Conservation (phyloP, 805 yeast species). For the Kazachstania viticola region DNA sequence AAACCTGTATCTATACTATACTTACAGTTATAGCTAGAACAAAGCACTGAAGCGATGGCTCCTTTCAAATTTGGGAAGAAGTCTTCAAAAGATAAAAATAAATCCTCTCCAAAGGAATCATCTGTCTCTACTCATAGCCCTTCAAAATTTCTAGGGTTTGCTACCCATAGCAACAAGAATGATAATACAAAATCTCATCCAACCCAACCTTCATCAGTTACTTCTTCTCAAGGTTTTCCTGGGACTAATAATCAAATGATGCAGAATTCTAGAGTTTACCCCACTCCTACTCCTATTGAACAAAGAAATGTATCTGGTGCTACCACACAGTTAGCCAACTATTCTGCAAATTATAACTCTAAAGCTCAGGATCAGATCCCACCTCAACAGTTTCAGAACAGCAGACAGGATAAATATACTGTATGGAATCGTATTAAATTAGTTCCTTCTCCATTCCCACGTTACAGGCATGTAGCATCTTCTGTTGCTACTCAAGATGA, state of each 20-base stretch:
- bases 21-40: no score
- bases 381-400: not conserved
- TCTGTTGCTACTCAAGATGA: constrained; percentile 65
- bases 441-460: constrained; percentile 77
- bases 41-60: no score
- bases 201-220: not conserved
- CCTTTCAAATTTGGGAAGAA: constrained; percentile 48
- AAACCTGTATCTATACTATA: no score
- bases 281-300: constrained; percentile 17
- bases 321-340: constrained; percentile 4
- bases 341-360: constrained; percentile 1
- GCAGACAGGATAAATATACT: constrained; percentile 10
- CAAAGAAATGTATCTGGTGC: constrained; percentile 26
- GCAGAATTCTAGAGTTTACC: constrained; percentile 7
- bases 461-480: constrained; percentile 87
- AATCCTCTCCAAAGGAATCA: constrained; percentile 13
- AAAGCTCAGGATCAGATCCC: constrained; percentile 1
- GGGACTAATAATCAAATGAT: not conserved
- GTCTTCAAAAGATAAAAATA: constrained; percentile 27
- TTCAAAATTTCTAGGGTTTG: constrained; percentile 5
- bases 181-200: not conserved
- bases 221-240: no score
- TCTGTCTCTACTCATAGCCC: constrained; percentile 2
- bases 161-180: not conserved
- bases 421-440: constrained; percentile 64